Conservation (phyloP, 306 rosid species). For the Purshia tridentata region DNA sequence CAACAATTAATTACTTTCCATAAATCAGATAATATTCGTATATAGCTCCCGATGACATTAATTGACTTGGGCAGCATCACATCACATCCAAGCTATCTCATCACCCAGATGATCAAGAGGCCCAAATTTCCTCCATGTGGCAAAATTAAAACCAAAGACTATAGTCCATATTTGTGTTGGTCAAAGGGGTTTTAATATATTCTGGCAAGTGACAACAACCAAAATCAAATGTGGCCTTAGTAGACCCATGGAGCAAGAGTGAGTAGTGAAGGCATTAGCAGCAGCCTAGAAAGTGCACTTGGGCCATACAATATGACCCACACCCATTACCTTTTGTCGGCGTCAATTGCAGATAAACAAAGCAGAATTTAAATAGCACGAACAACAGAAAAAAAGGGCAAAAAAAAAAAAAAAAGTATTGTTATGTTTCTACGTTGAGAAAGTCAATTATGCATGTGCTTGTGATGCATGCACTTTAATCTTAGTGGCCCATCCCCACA, state of each 20-base stretch:
- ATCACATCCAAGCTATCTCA: neutral
- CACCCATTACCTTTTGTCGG: slow-evolving; percentile 23
- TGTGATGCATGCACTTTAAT: neutral
- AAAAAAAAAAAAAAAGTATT: neutral
- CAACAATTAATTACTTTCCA: no score
- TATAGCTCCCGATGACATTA: no score
- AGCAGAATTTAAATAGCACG: slow-evolving; percentile 5
- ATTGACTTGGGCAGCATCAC: no score
- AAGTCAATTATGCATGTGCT: slow-evolving; percentile 10
- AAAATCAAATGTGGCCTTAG: neutral
- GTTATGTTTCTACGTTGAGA: neutral
- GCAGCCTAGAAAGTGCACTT: slow-evolving; percentile 4
- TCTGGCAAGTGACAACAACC: slow-evolving; percentile 7
- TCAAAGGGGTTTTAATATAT: neutral
- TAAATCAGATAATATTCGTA: no score
- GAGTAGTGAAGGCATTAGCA: neutral
- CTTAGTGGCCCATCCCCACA: neutral
- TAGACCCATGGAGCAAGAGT: slow-evolving; percentile 13
- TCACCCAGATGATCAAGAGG: neutral
- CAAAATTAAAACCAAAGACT: neutral
- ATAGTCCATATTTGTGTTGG: neutral
- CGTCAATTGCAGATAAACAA: neutral
- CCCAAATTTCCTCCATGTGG: slow-evolving; percentile 3
- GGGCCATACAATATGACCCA: neutral
- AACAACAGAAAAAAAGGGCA: neutral